Conservation (phyloP, 345 rosid species). For the Arabidopsis thaliana region TAIR10.1 NC_003071.7:12741501-12742000, state of each 20-base stretch:
- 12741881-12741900: slow-evolving; percentile 1
- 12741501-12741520: background rate
- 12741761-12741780: slow-evolving; percentile 44
- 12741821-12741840: slow-evolving; percentile 8
- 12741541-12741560: slow-evolving; percentile 3
- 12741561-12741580: slow-evolving; percentile 49
- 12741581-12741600: slow-evolving; percentile 82
- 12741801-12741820: background rate
- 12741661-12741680: slow-evolving; percentile 56
- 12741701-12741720: slow-evolving; percentile 52
- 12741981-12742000: no score
- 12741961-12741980: no score
- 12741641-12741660: slow-evolving; percentile 55
- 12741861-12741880: background rate
- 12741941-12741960: no score
- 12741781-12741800: slow-evolving; percentile 36
- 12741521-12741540: slow-evolving; percentile 11
- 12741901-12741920: slow-evolving; percentile 28
- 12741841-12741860: background rate
- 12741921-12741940: no score
- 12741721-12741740: slow-evolving; percentile 62
- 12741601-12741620: slow-evolving; percentile 71
- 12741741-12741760: slow-evolving; percentile 58
- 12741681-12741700: slow-evolving; percentile 59
- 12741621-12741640: slow-evolving; percentile 54